A percentile compares a stretch with the other conserved stretches of the same genome.
These are phyloP conservation scores for Tricholoma sp. DNA, from an alignment of 768 basidiomycete species.

Conservation along the genomic window DNA sequence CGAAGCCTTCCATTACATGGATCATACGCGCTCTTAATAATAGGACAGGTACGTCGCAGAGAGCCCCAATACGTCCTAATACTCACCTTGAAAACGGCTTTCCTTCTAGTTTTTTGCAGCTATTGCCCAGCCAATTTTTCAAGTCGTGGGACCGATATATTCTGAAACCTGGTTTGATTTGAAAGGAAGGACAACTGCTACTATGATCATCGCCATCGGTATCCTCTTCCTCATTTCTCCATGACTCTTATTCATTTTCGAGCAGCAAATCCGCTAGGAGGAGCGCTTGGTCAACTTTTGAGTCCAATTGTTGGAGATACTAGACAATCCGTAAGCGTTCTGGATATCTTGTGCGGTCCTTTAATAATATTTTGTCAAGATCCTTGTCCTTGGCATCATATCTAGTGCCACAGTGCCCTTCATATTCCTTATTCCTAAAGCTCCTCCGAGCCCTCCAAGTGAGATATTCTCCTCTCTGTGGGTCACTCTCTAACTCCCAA, in stretches of 20 bases:
- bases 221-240: conserved; percentile 5
- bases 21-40: conserved; percentile 61
- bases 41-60: conserved; percentile 56
- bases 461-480: conserved; percentile 12
- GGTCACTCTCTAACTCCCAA: conserved; percentile 6
- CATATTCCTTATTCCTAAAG: conserved; percentile 50
- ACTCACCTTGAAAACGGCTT: not conserved
- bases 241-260: not conserved
- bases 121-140: conserved; percentile 67
- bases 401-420: conserved; percentile 57
- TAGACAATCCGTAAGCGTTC: conserved; percentile 49
- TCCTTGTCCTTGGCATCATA: conserved; percentile 68
- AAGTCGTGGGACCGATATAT: conserved; percentile 74
- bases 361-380: conserved; percentile 29
- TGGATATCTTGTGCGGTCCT: not conserved
- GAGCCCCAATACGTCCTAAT: not conserved
- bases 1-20: conserved; percentile 43
- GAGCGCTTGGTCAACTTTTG: conserved; percentile 68
- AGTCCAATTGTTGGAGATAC: conserved; percentile 55
- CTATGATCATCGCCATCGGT: conserved; percentile 53
- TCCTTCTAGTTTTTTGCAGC: conserved; percentile 50
- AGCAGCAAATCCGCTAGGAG: conserved; percentile 69
- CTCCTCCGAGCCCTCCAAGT: conserved; percentile 82
- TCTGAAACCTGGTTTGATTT: conserved; percentile 84
- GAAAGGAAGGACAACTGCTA: conserved; percentile 72